A percentile compares a stretch with the other conserved stretches of the same genome.
These are phyloP conservation scores for Colletotrichum sp. DNA, from an alignment of 2,329 filamentous ascomycete genomes.

Conservation along the genomic window DNA sequence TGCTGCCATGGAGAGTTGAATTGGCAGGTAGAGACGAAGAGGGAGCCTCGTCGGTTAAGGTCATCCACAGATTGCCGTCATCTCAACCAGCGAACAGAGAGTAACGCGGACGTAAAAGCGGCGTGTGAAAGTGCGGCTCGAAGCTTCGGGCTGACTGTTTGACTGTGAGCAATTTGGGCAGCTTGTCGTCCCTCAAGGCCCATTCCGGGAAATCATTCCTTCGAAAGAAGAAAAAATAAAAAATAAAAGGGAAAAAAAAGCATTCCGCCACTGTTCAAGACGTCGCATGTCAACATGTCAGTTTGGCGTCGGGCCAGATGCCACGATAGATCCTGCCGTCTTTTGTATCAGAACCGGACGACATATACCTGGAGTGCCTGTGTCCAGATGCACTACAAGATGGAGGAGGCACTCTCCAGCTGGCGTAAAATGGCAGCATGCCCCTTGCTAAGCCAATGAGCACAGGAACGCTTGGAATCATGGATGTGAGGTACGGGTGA, in stretches of 20 bases:
- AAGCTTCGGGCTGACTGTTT: neutral
- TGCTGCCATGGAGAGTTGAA: neutral
- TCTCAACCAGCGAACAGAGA: neutral
- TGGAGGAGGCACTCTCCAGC: neutral
- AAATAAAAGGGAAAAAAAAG: no score
- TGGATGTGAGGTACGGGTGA: slow-evolving; percentile 18
- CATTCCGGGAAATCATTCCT: neutral
- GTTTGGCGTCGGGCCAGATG: neutral
- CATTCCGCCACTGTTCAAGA: neutral
- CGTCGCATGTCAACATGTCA: neutral
- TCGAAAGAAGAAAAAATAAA: neutral
- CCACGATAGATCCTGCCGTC: neutral
- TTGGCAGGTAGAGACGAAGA: neutral
- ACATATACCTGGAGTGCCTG: neutral
- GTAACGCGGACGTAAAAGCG: neutral
- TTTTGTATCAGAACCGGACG: neutral
- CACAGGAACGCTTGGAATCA: neutral
- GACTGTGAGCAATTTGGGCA: neutral
- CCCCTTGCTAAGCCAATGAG: neutral
- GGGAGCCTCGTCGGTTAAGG: neutral
- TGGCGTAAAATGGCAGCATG: neutral
- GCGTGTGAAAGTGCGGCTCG: neutral
- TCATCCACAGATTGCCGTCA: neutral
- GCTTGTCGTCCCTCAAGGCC: neutral
- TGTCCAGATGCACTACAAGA: neutral